A percentile compares a stretch with the other conserved stretches of the same genome.
Evolutionary conservation across 1,284 basidiomycete species (phyloP).

Genomic region (Rhodofomes roseus): DNA sequence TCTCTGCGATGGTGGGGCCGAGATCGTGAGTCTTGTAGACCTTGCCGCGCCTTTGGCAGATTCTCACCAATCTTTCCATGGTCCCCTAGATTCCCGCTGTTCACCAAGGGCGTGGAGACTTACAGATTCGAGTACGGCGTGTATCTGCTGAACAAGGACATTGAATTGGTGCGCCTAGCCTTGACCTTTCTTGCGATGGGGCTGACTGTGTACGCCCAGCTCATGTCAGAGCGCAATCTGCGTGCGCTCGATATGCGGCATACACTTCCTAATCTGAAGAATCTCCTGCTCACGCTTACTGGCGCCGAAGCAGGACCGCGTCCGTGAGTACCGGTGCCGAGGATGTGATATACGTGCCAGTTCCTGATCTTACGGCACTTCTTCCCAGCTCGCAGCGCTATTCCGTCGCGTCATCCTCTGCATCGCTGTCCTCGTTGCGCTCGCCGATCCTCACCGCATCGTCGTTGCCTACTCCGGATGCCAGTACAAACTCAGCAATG

Average conservation of each 20-base stretch:
- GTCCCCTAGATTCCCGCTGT: slow-evolving; percentile 81
- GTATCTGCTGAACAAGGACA: slow-evolving; percentile 95
- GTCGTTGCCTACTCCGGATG: slow-evolving; percentile 11
- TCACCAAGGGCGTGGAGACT: slow-evolving; percentile 89
- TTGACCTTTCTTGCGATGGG: background rate
- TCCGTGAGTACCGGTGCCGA: slow-evolving; percentile 35
- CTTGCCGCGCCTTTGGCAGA: slow-evolving; percentile 10
- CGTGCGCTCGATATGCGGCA: slow-evolving; percentile 91
- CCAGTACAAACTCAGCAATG: background rate
- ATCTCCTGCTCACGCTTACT: slow-evolving; percentile 83
- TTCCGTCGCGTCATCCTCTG: slow-evolving; percentile 15
- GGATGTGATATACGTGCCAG: background rate
- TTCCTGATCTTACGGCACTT: slow-evolving; percentile 3
- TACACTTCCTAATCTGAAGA: slow-evolving; percentile 95
- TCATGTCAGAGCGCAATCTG: slow-evolving; percentile 87
- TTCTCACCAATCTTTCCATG: slow-evolving; percentile 2
- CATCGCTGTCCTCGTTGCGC: slow-evolving; percentile 23
- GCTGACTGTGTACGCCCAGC: slow-evolving; percentile 39
- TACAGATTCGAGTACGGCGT: slow-evolving; percentile 99
- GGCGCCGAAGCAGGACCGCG: slow-evolving; percentile 52
- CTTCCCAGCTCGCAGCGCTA: slow-evolving; percentile 13
- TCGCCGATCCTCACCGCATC: slow-evolving; percentile 25
- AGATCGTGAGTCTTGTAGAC: slow-evolving; percentile 61
- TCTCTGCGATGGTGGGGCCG: slow-evolving; percentile 91
- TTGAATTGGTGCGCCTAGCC: slow-evolving; percentile 73